These are phyloP conservation scores for Austropuccinia psidii DNA, from an alignment of 1,284 basidiomycete species.

Conservation along the genomic window DNA sequence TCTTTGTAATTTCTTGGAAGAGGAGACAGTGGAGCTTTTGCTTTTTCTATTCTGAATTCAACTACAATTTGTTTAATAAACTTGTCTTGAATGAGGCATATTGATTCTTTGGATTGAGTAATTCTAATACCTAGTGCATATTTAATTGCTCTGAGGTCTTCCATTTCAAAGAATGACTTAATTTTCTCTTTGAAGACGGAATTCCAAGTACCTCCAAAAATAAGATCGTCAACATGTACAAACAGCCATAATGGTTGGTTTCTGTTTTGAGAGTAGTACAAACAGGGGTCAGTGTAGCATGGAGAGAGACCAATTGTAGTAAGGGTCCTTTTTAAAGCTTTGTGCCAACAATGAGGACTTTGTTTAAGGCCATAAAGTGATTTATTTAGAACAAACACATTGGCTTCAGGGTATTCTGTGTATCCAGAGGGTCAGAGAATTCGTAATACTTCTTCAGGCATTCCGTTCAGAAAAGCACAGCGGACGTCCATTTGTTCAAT, in stretches of 20 bases:
- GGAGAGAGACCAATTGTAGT: not conserved
- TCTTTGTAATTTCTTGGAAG: not conserved
- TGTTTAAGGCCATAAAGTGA: not conserved
- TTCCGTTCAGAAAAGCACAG: slow-evolving; percentile 50
- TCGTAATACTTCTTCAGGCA: slow-evolving; percentile 50
- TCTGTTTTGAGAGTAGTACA: not conserved
- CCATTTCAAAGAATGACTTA: not conserved
- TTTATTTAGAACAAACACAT: not conserved
- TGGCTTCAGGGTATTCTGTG: not conserved
- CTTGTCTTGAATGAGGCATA: not conserved
- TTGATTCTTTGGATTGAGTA: not conserved
- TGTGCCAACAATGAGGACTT: not conserved
- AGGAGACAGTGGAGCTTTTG: not conserved
- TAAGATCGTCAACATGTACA: not conserved
- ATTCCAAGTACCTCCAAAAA: not conserved
- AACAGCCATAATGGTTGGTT: not conserved
- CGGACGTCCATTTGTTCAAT: slow-evolving; percentile 51
- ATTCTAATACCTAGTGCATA: not conserved
- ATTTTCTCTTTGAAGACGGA: not conserved
- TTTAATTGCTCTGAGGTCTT: not conserved
- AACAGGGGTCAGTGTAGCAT: not conserved
- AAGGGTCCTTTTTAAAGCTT: not conserved
- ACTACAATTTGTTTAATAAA: not conserved
- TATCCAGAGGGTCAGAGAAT: slow-evolving; percentile 47
- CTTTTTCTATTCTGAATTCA: not conserved